phyloP scores from a whole-genome alignment of 768 basidiomycete species.

The Leucosporidium scottii region DNA sequence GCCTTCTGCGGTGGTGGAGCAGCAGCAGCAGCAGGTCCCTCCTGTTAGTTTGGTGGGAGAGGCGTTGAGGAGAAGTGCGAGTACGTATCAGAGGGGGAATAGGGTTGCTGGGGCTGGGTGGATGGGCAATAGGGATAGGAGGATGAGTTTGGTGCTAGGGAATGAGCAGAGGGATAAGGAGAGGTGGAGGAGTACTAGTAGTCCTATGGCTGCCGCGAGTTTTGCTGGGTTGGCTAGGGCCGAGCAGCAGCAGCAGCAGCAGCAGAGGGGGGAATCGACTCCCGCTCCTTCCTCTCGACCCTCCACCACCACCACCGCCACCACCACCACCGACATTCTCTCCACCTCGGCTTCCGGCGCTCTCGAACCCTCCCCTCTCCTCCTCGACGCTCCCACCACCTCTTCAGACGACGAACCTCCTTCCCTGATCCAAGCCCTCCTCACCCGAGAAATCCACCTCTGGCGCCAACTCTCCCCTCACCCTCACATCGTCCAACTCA shows the following conservation, averaged over 20 bases:
- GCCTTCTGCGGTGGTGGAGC: too few species aligned
- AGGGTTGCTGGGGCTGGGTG: too few species aligned
- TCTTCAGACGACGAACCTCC: conserved; percentile 4
- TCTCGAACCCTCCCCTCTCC: not conserved
- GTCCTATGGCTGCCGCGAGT: too few species aligned
- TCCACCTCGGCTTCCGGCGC: not conserved
- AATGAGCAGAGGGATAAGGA: too few species aligned
- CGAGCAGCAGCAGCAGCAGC: too few species aligned
- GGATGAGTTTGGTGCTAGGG: too few species aligned
- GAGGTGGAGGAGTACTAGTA: too few species aligned
- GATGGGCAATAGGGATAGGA: too few species aligned
- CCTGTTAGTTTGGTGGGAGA: not conserved
- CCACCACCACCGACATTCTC: not conserved
- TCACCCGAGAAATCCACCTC: conserved; percentile 62
- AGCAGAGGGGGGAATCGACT: too few species aligned
- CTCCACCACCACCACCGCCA: not conserved
- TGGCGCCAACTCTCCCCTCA: conserved; percentile 64
- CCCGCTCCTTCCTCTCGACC: not conserved
- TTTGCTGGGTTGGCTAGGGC: too few species aligned
- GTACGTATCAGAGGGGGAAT: too few species aligned
- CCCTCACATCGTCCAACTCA: conserved; percentile 79
- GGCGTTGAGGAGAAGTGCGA: not conserved
- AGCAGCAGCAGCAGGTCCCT: too few species aligned
- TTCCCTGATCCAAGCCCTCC: conserved; percentile 26
- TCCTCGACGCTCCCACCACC: conserved; percentile 10